Evolutionary conservation across 169 alveolate genomes (phyloP).

Genomic region (Babesia divergens): DNA sequence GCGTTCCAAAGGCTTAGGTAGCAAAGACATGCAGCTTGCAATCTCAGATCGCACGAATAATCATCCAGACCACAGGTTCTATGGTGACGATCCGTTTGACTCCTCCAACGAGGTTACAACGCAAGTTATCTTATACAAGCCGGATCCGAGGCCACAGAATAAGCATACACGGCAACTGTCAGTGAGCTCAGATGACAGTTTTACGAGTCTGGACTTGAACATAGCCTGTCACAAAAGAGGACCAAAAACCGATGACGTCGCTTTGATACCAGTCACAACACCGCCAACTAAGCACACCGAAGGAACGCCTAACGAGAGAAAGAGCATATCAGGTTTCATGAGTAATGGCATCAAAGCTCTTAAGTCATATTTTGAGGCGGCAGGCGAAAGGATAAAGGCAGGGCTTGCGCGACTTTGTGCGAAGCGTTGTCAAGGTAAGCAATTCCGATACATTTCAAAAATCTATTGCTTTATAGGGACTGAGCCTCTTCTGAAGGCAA

Average conservation of each 20-base stretch:
- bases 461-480: too few species aligned
- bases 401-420: neutral
- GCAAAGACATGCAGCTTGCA: too few species aligned
- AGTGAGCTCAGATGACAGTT: constrained; percentile 16
- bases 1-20: too few species aligned
- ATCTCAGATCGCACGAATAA: too few species aligned
- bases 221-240: neutral
- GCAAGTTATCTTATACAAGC: neutral
- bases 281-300: neutral
- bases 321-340: neutral
- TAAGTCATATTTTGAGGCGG: neutral
- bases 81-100: constrained; percentile 17
- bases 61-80: too few species aligned
- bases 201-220: constrained; percentile 12
- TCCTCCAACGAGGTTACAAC: neutral
- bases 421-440: too few species aligned
- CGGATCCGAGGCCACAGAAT: neutral
- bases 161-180: neutral
- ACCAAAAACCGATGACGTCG: neutral
- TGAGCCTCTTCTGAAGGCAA: too few species aligned
- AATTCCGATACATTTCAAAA: too few species aligned
- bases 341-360: neutral
- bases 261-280: neutral
- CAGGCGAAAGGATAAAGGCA: neutral
- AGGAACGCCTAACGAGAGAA: neutral